Percentiles rank a stretch among this genome's conserved stretches.
Conservation (phyloP, 2,329 filamentous ascomycete species). For the Colletotrichum cuscutae region DNA sequence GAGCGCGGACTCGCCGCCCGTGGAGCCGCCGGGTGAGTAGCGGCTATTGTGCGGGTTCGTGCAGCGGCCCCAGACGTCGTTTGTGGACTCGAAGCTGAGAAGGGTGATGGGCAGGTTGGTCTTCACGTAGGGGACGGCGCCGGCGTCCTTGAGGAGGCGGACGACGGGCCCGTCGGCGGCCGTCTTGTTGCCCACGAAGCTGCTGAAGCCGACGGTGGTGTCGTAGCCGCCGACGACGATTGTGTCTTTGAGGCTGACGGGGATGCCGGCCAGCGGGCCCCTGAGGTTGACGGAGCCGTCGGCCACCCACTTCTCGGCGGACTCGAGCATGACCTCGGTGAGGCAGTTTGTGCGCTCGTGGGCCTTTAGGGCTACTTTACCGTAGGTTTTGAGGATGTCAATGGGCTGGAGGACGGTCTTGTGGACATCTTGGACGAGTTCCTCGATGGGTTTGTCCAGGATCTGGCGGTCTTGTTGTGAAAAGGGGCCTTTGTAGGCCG, state of each 20-base stretch:
- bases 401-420: conserved; percentile 71
- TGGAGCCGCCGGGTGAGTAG: conserved; percentile 90
- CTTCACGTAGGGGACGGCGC: conserved; percentile 92
- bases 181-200: conserved; percentile 74
- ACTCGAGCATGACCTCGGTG: conserved; percentile 85
- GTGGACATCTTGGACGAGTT: conserved; percentile 83
- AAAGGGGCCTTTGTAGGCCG: conserved; percentile 73
- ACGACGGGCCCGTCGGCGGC: conserved; percentile 77
- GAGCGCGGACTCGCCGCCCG: conserved; percentile 85
- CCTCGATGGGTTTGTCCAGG: conserved; percentile 78
- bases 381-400: conserved; percentile 85
- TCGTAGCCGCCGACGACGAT: conserved; percentile 87
- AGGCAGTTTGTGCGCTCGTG: conserved; percentile 90
- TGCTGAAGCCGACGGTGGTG: conserved; percentile 82
- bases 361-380: conserved; percentile 84
- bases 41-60: conserved; percentile 85
- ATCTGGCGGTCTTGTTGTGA: conserved; percentile 73
- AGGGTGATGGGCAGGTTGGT: conserved; percentile 90
- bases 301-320: conserved; percentile 78
- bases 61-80: conserved; percentile 82
- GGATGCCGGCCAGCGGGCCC: conserved; percentile 87
- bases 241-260: conserved; percentile 84
- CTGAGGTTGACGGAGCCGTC: conserved; percentile 73
- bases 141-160: conserved; percentile 83
- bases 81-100: conserved; percentile 84